Evolutionary conservation across 345 rosid genomes (phyloP), one percentile per base, ranked within the genome.

Genomic region (Populus nigra): DNA sequence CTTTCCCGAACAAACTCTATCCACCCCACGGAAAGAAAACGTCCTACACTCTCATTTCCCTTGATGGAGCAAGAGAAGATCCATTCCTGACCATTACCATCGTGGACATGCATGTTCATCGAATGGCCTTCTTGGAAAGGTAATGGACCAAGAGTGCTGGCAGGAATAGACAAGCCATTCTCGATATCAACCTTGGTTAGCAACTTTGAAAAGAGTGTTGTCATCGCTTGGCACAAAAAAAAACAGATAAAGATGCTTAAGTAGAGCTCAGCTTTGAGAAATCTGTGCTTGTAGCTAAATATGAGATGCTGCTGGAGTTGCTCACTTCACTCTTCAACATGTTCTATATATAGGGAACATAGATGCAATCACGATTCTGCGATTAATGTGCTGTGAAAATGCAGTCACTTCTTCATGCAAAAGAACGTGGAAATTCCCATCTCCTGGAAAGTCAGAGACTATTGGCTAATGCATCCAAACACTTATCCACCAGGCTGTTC

Each of bases 1-100:
- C 11, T 75, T 5, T 45, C 36, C 1, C 71, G 45, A 33, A n/a
- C 77, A 75, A 75, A 66, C 5, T 75, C 63, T 29, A 22, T 22
- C 77, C 77, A 75, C 2, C 69, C 45, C 43, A 66, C 77, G 33
- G 29, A 43, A 66, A 75, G 77, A 45, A 45, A 15, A 27, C 16
- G 29, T 13, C 77, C 77, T 7, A 17, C 12, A 33, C 13, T 31
- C 4, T 6, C 65, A 7, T 12, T 13, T 22, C 27, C n/a, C 38
- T 31, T 22, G 22, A 75, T 47, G 36, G 71, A 27, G 71, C 71
- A 75, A 0, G n/a, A 61, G 67, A 75, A 75, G 5, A 13, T 8
- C 77, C 77, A 75, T 7, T 1, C 29, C 0, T 15, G 43, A 1
- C 47, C 63, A 33, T 17, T 27, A 1, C 22, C 63, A 47, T 75